Evolutionary conservation across 1,139 yeast genomes (phyloP).

Genomic region (Kodamaea arcana): DNA sequence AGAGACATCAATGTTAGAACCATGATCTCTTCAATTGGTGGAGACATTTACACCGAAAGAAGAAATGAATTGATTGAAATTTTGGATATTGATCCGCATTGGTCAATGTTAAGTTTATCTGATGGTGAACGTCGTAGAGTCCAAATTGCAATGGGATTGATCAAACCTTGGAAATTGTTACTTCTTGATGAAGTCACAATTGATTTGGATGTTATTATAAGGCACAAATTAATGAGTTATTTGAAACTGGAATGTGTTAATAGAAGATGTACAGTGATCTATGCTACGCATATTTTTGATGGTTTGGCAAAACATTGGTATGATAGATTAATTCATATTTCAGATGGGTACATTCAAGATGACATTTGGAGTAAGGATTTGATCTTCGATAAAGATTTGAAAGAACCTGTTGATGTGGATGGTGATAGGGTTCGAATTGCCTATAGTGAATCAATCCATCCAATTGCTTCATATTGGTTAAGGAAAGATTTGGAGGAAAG

Average conservation of each 20-base stretch:
- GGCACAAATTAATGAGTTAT: constrained; percentile 68
- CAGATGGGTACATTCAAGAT: constrained; percentile 51
- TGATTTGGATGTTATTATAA: constrained; percentile 87
- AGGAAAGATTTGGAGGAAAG: constrained; percentile 47
- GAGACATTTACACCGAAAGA: constrained; percentile 66
- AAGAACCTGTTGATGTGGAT: constrained; percentile 14
- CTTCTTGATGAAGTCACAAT: constrained; percentile 93
- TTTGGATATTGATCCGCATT: constrained; percentile 76
- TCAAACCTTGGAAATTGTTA: constrained; percentile 84
- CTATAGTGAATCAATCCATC: constrained; percentile 57
- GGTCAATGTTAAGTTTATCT: constrained; percentile 91
- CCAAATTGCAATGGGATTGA: constrained; percentile 87
- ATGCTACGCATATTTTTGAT: constrained; percentile 96
- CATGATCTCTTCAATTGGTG: constrained; percentile 79
- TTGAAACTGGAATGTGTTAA: constrained; percentile 63
- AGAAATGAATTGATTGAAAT: constrained; percentile 71
- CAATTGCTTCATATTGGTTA: constrained; percentile 67
- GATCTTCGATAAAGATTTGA: constrained; percentile 19
- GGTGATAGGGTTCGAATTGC: constrained; percentile 18
- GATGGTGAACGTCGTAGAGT: constrained; percentile 96
- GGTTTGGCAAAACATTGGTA: constrained; percentile 86
- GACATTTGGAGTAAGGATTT: constrained; percentile 24
- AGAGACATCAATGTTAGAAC: constrained; percentile 85
- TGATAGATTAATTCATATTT: constrained; percentile 74
- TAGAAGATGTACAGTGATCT: constrained; percentile 69